These are phyloP conservation scores for Chalciporus pseudorubinellus DNA, from an alignment of 768 basidiomycete species.

Conservation along the genomic window DNA sequence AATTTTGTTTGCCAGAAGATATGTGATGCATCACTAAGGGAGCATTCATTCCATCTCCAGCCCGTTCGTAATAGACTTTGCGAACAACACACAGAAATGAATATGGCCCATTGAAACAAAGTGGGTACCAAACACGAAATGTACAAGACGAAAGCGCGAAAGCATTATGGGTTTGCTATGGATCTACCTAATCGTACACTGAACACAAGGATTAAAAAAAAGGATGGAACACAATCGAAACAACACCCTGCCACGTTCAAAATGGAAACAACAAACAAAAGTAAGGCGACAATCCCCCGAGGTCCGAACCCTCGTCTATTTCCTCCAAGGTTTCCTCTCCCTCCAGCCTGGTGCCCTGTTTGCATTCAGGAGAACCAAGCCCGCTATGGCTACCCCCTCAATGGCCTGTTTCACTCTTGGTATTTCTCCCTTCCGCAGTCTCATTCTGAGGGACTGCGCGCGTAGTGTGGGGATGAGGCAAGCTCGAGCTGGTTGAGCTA, in stretches of 20 bases:
- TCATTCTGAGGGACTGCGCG: conserved; percentile 39
- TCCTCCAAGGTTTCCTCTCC: too few relatives aligned
- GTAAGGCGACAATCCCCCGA: conserved; percentile 1
- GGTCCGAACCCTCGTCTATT: background rate
- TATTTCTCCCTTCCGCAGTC: conserved; percentile 43
- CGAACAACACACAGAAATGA: background rate
- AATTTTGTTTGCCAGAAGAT: conserved; percentile 20
- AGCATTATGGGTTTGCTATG: background rate
- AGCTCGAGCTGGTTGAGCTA: conserved; percentile 43
- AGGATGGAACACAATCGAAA: background rate
- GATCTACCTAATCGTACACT: conserved; percentile 27
- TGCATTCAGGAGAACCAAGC: conserved; percentile 41
- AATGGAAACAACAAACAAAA: background rate
- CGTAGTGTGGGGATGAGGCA: conserved; percentile 46
- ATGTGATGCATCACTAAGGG: conserved; percentile 11
- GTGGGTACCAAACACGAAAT: background rate
- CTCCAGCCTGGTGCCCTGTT: too few relatives aligned
- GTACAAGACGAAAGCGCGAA: conserved; percentile 11
- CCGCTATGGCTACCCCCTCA: conserved; percentile 44
- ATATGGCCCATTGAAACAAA: background rate
- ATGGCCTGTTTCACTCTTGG: conserved; percentile 41
- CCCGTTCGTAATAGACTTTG: background rate
- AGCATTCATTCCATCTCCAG: too few relatives aligned
- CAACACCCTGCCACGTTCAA: background rate
- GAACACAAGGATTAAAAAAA: conserved; percentile 11